phyloP scores from a whole-genome alignment of 257 asterid species.

The Przewalskia tangutica region DNA sequence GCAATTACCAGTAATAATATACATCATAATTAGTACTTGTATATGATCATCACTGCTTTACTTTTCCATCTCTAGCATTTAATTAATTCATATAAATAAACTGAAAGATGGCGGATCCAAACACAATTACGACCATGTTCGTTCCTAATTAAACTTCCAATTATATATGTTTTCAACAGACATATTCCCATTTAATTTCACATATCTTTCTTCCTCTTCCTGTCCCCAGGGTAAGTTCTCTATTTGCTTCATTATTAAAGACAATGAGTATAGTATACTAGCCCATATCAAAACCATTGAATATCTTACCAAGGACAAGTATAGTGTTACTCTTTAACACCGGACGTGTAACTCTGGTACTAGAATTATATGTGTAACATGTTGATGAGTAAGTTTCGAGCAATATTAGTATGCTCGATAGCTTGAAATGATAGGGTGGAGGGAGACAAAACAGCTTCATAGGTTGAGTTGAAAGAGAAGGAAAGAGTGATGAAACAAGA shows the following conservation, averaged over 20 bases:
- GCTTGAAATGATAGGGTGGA: too few relatives aligned
- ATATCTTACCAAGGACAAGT: too few relatives aligned
- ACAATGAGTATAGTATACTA: too few relatives aligned
- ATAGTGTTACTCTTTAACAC: too few relatives aligned
- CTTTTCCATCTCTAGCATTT: not conserved
- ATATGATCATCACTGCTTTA: not conserved
- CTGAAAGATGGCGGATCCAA: conserved; percentile 15
- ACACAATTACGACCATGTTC: conserved; percentile 29
- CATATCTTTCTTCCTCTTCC: conserved; percentile 46
- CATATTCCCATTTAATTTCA: not conserved
- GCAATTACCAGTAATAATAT: not conserved
- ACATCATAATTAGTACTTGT: not conserved
- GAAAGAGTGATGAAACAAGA: too few relatives aligned
- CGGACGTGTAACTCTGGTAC: too few relatives aligned
- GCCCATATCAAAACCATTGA: too few relatives aligned
- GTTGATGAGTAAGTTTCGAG: too few relatives aligned
- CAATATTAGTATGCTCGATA: too few relatives aligned
- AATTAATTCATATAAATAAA: not conserved
- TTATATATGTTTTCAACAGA: not conserved
- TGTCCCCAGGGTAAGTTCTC: conserved; percentile 40
- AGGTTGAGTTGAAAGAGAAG: too few relatives aligned
- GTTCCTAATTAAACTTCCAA: not conserved
- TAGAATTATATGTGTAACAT: too few relatives aligned
- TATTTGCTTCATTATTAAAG: not conserved
- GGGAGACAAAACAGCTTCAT: too few relatives aligned